Evolutionary conservation across 2,329 filamentous ascomycete species (phyloP), one percentile per base, ranked within the genome.

Genomic region (Proliferodiscus dingleyae): DNA sequence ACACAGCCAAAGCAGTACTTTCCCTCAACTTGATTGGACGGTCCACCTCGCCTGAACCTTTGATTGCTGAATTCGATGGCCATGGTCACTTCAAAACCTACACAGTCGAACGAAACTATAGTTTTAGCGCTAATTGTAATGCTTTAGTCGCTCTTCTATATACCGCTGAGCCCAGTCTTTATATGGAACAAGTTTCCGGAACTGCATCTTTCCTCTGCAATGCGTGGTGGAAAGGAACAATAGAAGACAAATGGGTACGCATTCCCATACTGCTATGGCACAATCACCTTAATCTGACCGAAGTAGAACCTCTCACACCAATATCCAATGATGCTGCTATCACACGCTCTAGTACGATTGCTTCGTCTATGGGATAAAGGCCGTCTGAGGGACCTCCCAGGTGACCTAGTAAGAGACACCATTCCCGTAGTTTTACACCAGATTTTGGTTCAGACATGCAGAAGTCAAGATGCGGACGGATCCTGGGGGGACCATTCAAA

Each of bases 31-130:
- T 23, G 7, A 21, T 23, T 19, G 37, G n/a, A 26, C 37, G 21
- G 9, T 22, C 40, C 22, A 15, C 30, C 24, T 13, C 4, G 15
- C 37, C 23, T 5, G 7, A 9, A n/a, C 29, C 13, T 21, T 24
- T 42, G 39, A 43, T 42, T n/a, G 19, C 10, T 2, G 23, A 33
- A 4, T 42, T 47, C 33, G 33, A 47, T 11, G 37, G 16, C 7
- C 10, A 23, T 18, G 18, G 11, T 4, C 34, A 38, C 21, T 47
- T 47, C 28, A 7, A 21, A 24, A 47, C 39, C 8, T 47, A 47
- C 33, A 18, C 10, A 5, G 11, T 10, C 13, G 44, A 46, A 29
- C 21, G 38, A 1, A 46, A 42, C 16, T 4, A 8, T 18, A 5
- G 4, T 4, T 36, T 36, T 11, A 36, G 32, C 11, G 32, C 32